Conservation (phyloP, 768 basidiomycete genomes). For the Pulveroboletus sp. region DNA sequence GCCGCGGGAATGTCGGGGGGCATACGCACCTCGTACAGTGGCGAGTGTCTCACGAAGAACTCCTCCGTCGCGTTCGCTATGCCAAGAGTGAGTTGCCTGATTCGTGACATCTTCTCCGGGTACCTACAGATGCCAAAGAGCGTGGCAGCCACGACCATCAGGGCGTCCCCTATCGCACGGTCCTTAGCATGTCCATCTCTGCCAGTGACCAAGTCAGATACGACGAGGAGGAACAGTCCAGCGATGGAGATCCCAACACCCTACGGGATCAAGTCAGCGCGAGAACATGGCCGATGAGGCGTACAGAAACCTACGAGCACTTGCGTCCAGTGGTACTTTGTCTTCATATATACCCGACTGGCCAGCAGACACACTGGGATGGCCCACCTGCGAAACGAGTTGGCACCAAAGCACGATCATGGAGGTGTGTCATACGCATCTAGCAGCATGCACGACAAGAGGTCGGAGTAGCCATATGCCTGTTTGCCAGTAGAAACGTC, state of each 20-base stretch:
- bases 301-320: slow-evolving; percentile 45
- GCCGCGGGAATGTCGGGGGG: neutral
- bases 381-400: slow-evolving; percentile 56
- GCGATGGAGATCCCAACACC: slow-evolving; percentile 66
- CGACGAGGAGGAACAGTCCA: slow-evolving; percentile 75
- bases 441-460: slow-evolving; percentile 88
- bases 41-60: slow-evolving; percentile 74
- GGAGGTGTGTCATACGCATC: slow-evolving; percentile 53
- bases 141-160: slow-evolving; percentile 83
- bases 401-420: neutral
- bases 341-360: slow-evolving; percentile 75
- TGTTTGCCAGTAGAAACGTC: slow-evolving; percentile 17
- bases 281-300: neutral
- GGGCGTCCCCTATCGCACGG: slow-evolving; percentile 70
- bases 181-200: slow-evolving; percentile 64
- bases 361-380: slow-evolving; percentile 82
- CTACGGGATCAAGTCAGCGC: slow-evolving; percentile 28
- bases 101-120: neutral
- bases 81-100: slow-evolving; percentile 1
- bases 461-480: slow-evolving; percentile 81
- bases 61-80: slow-evolving; percentile 86
- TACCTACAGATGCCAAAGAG: slow-evolving; percentile 78
- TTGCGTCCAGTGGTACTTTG: slow-evolving; percentile 80
- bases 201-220: slow-evolving; percentile 67
- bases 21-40: slow-evolving; percentile 62